phyloP scores from a whole-genome alignment of 768 basidiomycete species.

The Suillus weaverae region DNA sequence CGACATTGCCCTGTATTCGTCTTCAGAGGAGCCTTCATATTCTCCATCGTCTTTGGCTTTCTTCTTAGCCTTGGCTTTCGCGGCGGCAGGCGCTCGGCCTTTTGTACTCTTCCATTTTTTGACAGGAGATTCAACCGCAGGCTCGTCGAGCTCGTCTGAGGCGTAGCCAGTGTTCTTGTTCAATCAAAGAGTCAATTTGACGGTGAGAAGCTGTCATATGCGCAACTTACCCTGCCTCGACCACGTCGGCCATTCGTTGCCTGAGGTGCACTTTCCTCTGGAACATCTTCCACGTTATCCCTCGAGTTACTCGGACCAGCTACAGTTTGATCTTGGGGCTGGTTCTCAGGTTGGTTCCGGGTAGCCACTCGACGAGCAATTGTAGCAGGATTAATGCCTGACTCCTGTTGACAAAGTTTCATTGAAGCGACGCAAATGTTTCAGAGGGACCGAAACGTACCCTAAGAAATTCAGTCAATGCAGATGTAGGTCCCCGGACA shows the following conservation, averaged over 20 bases:
- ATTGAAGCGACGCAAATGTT: slow-evolving; percentile 18
- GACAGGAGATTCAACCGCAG: slow-evolving; percentile 40
- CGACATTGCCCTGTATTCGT: slow-evolving; percentile 66
- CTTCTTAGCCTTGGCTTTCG: slow-evolving; percentile 40
- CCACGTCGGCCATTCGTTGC: slow-evolving; percentile 18
- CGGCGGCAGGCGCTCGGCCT: slow-evolving; percentile 36
- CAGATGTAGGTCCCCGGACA: slow-evolving; percentile 80
- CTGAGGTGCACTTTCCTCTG: slow-evolving; percentile 8
- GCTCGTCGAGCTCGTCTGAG: slow-evolving; percentile 77
- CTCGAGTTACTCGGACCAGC: slow-evolving; percentile 44
- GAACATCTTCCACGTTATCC: slow-evolving; percentile 12
- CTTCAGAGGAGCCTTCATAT: slow-evolving; percentile 56
- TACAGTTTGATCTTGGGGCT: slow-evolving; percentile 36
- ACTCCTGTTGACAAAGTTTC: slow-evolving; percentile 39
- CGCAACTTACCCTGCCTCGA: slow-evolving; percentile 14
- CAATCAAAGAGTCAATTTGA: slow-evolving; percentile 4
- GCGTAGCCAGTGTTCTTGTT: slow-evolving; percentile 46
- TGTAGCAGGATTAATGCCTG: slow-evolving; percentile 48
- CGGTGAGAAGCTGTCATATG: slow-evolving; percentile 12
- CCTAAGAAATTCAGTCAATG: slow-evolving; percentile 77
- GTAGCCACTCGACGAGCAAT: slow-evolving; percentile 40
- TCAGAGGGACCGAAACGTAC: slow-evolving; percentile 37
- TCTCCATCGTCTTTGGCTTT: slow-evolving; percentile 47
- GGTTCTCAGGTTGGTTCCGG: slow-evolving; percentile 24
- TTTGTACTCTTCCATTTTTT: slow-evolving; percentile 62